phyloP scores from a whole-genome alignment of 2,329 filamentous ascomycete genomes.

The Zopfia rhizophila region DNA sequence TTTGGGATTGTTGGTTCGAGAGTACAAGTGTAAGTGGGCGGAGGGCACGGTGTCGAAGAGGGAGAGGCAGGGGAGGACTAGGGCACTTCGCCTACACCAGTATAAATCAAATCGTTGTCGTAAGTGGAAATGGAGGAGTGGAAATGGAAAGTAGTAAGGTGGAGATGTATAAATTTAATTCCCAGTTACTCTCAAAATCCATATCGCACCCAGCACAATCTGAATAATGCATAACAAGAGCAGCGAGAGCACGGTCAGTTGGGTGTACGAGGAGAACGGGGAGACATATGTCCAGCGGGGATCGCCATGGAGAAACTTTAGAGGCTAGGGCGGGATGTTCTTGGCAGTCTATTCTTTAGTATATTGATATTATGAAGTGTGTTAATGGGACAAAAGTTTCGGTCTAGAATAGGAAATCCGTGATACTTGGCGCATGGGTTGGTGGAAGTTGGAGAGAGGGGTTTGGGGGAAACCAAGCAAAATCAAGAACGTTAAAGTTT shows the following conservation, averaged over 20 bases:
- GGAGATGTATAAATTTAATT: constrained; percentile 10
- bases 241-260: constrained; percentile 3
- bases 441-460: too few species aligned
- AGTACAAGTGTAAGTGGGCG: constrained; percentile 15
- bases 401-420: too few species aligned
- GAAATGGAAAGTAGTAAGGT: background rate
- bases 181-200: constrained; percentile 9
- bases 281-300: constrained; percentile 14
- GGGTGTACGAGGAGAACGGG: constrained; percentile 13
- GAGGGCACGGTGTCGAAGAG: constrained; percentile 16
- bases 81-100: background rate
- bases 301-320: constrained; percentile 12
- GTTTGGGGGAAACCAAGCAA: too few species aligned
- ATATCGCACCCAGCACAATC: constrained; percentile 13
- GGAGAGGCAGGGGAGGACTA: constrained; percentile 16
- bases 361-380: too few species aligned
- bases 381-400: too few species aligned
- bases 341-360: too few species aligned
- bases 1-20: constrained; percentile 16
- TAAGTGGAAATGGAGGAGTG: background rate
- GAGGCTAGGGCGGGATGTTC: constrained; percentile 14
- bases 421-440: too few species aligned
- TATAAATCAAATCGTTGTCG: background rate
- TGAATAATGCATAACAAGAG: constrained; percentile 11
- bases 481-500: too few species aligned